Conservation (phyloP, 352 stramenopile genomes). For the Phytopythium delawarense region DNA sequence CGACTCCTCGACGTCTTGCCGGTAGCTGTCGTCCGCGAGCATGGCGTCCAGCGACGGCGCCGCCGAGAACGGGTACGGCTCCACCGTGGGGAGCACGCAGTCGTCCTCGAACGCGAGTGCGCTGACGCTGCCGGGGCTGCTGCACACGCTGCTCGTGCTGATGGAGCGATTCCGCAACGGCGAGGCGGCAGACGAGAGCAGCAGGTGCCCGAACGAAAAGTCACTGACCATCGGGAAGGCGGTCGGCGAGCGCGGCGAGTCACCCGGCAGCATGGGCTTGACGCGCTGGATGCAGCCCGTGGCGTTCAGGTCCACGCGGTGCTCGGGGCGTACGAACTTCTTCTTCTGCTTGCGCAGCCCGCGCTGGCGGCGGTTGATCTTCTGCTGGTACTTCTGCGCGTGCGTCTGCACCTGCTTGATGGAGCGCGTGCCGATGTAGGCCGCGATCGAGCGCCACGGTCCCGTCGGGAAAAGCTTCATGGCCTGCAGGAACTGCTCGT, state of each 20-base stretch:
- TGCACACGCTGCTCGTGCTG: constrained; percentile 21
- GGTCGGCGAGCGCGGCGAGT: constrained; percentile 41
- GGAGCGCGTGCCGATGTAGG: constrained; percentile 69
- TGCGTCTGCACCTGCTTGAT: constrained; percentile 85
- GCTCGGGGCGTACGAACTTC: constrained; percentile 67
- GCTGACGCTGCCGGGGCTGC: constrained; percentile 20
- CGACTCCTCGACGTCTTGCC: constrained; percentile 51
- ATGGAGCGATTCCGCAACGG: constrained; percentile 6
- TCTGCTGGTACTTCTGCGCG: constrained; percentile 86
- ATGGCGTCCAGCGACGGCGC: constrained; percentile 35
- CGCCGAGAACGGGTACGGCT: constrained; percentile 48
- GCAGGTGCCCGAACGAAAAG: constrained; percentile 25
- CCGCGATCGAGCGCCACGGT: constrained; percentile 70
- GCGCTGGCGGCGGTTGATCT: constrained; percentile 74
- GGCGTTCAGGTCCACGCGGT: constrained; percentile 63
- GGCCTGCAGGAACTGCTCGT: constrained; percentile 78
- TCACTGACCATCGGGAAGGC: constrained; percentile 22
- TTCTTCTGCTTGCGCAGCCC: constrained; percentile 84
- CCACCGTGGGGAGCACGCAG: constrained; percentile 20
- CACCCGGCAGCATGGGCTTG: constrained; percentile 33
- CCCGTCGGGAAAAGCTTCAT: constrained; percentile 79
- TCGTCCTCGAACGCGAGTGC: constrained; percentile 28
- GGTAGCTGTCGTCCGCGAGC: constrained; percentile 42
- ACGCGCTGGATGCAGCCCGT: constrained; percentile 62
- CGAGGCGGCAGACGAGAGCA: constrained; percentile 13